Evolutionary conservation across 1,284 basidiomycete genomes (phyloP), one percentile per base, ranked within the genome.

Genomic region (Ceratobasidium papillatum): DNA sequence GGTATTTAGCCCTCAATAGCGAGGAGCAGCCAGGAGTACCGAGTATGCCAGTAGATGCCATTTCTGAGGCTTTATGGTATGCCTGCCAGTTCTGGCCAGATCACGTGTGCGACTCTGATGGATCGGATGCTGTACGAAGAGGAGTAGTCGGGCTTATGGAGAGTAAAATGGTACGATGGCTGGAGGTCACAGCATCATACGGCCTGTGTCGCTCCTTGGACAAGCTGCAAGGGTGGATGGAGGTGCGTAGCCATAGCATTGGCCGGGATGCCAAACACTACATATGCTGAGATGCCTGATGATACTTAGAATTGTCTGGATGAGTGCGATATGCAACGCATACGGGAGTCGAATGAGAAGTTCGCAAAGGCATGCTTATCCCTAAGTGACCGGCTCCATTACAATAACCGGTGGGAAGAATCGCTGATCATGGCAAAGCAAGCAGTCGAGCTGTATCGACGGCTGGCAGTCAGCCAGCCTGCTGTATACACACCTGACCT

Each of bases 31-130:
- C 25, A 38, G 64, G 64, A 1, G 34, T 66, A 2, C 64, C 64
- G 11, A 17, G 3, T 4, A 36, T 68, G 7, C 32, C 19, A 1
- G 51, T 19, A 22, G 25, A n/a, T n/a, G 43, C 17, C 1, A 38
- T 68, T 14, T 54, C 51, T 2, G 45, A 51, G 36, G 51, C 27
- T 25, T n/a, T 68, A 49, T 54, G 27, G 45, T 68, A 68, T 25
- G 47, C 49, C 9, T 51, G 49, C 34, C 47, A 12, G n/a, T 54
- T 38, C 34, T 68, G 64, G 64, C 19, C 14, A 4, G 49, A 41
- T 49, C 64, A 68, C 32, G 22, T 49, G 9, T n/a, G 27, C 19
- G 63, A 51, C 32, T 3, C 27, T 45, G 32, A 22, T 1, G 25
- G 27, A 2, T 14, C 45, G 11, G 3, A 5, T 1, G 14, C 9